Evolutionary conservation across 2,329 filamentous ascomycete genomes (phyloP).

Genomic region (Calonectria leucothoes): DNA sequence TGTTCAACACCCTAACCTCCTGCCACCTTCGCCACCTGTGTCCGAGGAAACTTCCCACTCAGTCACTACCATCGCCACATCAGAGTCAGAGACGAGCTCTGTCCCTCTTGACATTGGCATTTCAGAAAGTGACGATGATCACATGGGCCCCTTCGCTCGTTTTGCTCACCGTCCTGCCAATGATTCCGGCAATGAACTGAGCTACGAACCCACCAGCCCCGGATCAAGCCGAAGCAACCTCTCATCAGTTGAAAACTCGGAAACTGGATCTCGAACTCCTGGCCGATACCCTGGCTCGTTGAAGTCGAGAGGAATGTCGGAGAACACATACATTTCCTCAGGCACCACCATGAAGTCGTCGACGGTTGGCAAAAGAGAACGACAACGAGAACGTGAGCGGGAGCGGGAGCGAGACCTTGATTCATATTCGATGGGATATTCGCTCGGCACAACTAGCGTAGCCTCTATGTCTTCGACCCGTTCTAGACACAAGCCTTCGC

Average conservation of each 20-base stretch:
- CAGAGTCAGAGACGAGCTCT: conserved; percentile 66
- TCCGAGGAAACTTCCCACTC: conserved; percentile 75
- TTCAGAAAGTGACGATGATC: conserved; percentile 83
- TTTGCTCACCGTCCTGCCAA: conserved; percentile 77
- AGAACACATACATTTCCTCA: conserved; percentile 76
- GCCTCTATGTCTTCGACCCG: conserved; percentile 62
- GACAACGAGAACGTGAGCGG: not conserved
- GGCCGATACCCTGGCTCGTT: conserved; percentile 63
- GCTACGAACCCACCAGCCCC: conserved; percentile 75
- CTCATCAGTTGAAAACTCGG: conserved; percentile 69
- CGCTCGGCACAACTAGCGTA: conserved; percentile 49
- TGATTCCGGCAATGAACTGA: conserved; percentile 66
- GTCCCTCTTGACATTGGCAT: conserved; percentile 68
- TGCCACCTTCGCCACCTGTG: conserved; percentile 85
- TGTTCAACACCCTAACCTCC: conserved; percentile 83
- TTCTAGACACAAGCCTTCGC: conserved; percentile 68
- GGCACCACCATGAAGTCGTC: conserved; percentile 62
- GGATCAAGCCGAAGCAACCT: conserved; percentile 71
- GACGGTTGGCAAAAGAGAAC: conserved; percentile 40
- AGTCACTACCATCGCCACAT: conserved; percentile 59
- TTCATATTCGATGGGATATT: conserved; percentile 63
- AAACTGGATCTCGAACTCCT: conserved; percentile 64
- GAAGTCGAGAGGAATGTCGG: conserved; percentile 66
- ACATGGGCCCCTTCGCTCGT: conserved; percentile 79
- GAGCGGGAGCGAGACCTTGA: conserved; percentile 52